These are phyloP conservation scores for Colletotrichum endophyticum DNA, from an alignment of 2,329 filamentous ascomycete genomes.

Conservation along the genomic window DNA sequence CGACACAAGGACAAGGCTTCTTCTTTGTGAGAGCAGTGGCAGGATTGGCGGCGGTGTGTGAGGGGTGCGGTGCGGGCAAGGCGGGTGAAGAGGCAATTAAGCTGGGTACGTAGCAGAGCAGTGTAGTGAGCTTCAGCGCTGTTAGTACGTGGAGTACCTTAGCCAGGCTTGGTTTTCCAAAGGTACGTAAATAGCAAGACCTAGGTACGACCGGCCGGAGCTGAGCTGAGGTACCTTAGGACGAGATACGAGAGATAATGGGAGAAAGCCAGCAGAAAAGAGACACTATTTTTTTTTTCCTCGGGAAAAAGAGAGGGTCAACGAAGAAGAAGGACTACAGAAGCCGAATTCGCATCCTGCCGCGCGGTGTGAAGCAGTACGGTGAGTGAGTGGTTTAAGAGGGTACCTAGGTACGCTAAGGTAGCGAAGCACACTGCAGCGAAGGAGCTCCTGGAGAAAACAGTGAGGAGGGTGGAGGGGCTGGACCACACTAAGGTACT, in stretches of 20 bases:
- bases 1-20: background rate
- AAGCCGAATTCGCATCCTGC: background rate
- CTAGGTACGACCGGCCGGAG: background rate
- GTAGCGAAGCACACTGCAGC: background rate
- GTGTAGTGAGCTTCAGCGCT: background rate
- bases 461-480: background rate
- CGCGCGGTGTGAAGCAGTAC: background rate
- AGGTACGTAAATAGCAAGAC: background rate
- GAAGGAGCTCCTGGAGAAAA: background rate
- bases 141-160: background rate
- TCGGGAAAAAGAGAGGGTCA: background rate
- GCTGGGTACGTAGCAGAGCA: background rate
- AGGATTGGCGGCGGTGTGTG: background rate
- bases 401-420: background rate
- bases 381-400: background rate
- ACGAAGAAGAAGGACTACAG: background rate
- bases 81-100: background rate
- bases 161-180: background rate
- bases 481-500: background rate
- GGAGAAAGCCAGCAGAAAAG: background rate
- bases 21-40: background rate
- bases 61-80: background rate
- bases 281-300: background rate
- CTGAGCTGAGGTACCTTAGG: background rate
- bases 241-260: background rate